Conservation (phyloP, 192 early-diverging fungal genomes). For the Paraglomus occultum region DNA sequence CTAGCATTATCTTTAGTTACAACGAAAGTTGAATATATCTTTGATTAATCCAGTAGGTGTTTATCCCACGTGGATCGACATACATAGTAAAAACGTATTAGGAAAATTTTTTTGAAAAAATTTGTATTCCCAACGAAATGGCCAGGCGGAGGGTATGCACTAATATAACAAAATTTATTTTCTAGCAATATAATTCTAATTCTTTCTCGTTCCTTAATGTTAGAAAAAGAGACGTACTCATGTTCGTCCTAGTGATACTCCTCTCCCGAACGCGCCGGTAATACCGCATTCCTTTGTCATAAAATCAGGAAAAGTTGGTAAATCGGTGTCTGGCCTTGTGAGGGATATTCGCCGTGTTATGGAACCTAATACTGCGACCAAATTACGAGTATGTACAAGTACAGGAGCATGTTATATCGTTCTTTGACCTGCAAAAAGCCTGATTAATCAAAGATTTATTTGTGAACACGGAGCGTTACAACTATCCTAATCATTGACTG, state of each 20-base stretch:
- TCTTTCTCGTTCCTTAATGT: too few species aligned
- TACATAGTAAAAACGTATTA: too few species aligned
- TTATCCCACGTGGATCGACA: too few species aligned
- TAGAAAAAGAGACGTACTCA: conserved; percentile 45
- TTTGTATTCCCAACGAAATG: too few species aligned
- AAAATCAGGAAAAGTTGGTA: conserved; percentile 80
- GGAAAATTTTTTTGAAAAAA: too few species aligned
- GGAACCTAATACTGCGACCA: conserved; percentile 93
- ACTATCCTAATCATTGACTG: not conserved
- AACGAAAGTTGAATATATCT: too few species aligned
- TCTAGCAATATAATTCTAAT: too few species aligned
- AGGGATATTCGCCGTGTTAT: conserved; percentile 81
- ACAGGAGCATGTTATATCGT: conserved; percentile 50
- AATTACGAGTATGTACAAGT: conserved; percentile 74
- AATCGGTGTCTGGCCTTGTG: conserved; percentile 75
- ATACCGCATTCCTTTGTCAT: conserved; percentile 90
- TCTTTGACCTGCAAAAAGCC: not conserved
- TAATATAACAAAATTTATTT: too few species aligned
- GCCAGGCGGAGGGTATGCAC: too few species aligned
- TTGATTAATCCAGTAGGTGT: too few species aligned
- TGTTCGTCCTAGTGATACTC: conserved; percentile 37
- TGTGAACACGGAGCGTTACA: not conserved
- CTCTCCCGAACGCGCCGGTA: conserved; percentile 50
- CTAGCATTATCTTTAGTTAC: too few species aligned
- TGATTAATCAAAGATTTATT: not conserved